Evolutionary conservation across 371 early-diverging fungal species (phyloP), one percentile per base, ranked within the genome.

Genomic region (Mortierella sp.): DNA sequence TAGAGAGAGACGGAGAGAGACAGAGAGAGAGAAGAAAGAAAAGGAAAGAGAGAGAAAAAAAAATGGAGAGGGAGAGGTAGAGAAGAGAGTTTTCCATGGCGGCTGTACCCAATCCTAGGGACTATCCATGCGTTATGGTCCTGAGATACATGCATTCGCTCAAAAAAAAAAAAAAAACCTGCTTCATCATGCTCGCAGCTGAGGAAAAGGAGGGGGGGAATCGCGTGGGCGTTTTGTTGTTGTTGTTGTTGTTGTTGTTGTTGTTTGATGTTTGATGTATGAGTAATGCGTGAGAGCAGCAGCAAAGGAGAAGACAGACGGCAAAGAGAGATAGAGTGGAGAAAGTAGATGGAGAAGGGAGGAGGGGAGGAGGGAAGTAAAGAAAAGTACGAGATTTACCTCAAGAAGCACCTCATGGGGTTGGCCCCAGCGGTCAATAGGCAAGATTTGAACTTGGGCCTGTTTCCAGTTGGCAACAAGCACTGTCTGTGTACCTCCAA

Each of bases 351-450:
- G 53, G 23, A 53, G 12, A 21, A 53, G 53, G 21, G 21, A 11
- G 23, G 6, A 23, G 9, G 9, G 9, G 37, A 37, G 5, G 26
- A 18, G 12, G 23, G 23, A 53, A 53, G 21, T 21, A 50, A 50
- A 50, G 14, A 21, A 50, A 46, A 16, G 46, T 46, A n/a, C n/a
- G 14, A 21, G 4, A 14, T 37, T 57, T 66, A 75, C 76, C 76
- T 75, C 76, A 5, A 64, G 64, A 30, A 75, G 71, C 14, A 75
- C 76, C 4, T 75, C 76, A 21, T 75, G 63, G 3, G 76, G 71
- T 7, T 58, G 52, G 14, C 76, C 76, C 76, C 76, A 75, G 21
- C 76, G 66, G 28, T 75, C 76, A 51, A 75, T 66, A 18, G 76
- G 76, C 61, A 75, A 23, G 55, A 75, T 29, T 21, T 75, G 76